Base-by-base conservation (phyloP, 1,284 basidiomycete genomes). In the Cryptococcus sp. region DNA sequence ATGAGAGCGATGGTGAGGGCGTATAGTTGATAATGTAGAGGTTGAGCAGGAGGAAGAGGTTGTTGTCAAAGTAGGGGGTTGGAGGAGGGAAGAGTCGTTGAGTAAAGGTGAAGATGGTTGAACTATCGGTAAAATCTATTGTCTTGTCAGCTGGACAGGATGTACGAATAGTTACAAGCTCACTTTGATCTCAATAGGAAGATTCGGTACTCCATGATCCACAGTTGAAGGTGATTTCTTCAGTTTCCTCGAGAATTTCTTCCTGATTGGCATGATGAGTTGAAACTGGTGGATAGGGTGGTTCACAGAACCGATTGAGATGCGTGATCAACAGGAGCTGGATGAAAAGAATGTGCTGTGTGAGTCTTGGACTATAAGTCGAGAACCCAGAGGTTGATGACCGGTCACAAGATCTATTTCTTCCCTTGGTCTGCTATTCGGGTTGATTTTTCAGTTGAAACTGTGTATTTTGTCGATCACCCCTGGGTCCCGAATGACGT, bases 1-100 rank as follows among this genome's bases (percentile, higher is more conserved):
- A 41, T 63, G 64, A 36, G 52, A 37, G 41, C 46, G 52, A 13
- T 41, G 11, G 49, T 48, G 34, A 32, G 46, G 32, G 34, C 38
- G 36, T 49, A n/a, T 44, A 46, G 38, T 41, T 37, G 23, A 23
- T 23, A 23, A 23, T 23, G 23, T 23, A 10, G 10, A n/a, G n/a
- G 38, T n/a, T 41, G 10, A n/a, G 38, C 10, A 41, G 38, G n/a
- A 41, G 38, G 38, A 41, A 10, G 10, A 10, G 38, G 38, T 41
- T 10, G 38, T 10, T 41, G 38, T 10, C n/a, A 10, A 10, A 10
- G n/a, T n/a, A 41, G 34, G 46, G 34, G 52, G 13, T 37, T 14
- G 13, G 55, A 46, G 50, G 45, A 14, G 55, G 33, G 41, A n/a
- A 35, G 49, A 38, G n/a, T 46, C 8, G 3, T 34, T 23, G 52